Base-by-base conservation (phyloP, 2,329 filamentous ascomycete species). In the Cadophora luteo-olivacea region DNA sequence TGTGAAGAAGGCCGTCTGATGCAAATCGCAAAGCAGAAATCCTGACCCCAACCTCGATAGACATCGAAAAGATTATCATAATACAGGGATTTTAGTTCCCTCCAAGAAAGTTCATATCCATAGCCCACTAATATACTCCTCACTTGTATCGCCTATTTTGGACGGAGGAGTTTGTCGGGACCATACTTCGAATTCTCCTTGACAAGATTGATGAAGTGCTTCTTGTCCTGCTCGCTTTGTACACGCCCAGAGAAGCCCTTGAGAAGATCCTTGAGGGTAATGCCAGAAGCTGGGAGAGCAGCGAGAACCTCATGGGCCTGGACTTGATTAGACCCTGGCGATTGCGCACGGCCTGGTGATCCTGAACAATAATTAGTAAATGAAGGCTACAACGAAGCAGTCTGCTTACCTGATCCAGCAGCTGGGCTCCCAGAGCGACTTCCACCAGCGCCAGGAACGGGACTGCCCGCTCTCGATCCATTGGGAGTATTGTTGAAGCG, bases 401-500 rank as follows among this genome's bases (percentile, higher is more conserved):
- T 61, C 60, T 24, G 32, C 61, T 58, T 66, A 66, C 67, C 61
- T 60, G 41, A 55, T 64, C 24, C 65, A 61, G 64, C 65, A 65
- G 68, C 71, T 45, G 77, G 77, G 62, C 76, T 79, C 1, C 76
- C 76, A 63, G 75, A 74, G 71, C 76, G 76, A 62, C 77, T 78
- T 64, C 67, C 70, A 68, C 65, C 67, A 64, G 69, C 72, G 36
- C 71, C 68, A 49, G 70, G 68, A 68, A 79, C 82, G 75, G 88
- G 90, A 75, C 89, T 92, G 36, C 85, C 85, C 63, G 87, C 85
- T 69, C 90, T 84, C 9, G 89, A 92, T 19, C 83, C 87, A 8
- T 81, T 81, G 5, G 89, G 88, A 6, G 74, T 74, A 19, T 78
- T 81, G 24, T 83, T 81, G 64, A 82, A 79, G 67, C 80, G 79